Conservation (phyloP, 331 rosid genomes). For the Pyracantha coccinea region DNA sequence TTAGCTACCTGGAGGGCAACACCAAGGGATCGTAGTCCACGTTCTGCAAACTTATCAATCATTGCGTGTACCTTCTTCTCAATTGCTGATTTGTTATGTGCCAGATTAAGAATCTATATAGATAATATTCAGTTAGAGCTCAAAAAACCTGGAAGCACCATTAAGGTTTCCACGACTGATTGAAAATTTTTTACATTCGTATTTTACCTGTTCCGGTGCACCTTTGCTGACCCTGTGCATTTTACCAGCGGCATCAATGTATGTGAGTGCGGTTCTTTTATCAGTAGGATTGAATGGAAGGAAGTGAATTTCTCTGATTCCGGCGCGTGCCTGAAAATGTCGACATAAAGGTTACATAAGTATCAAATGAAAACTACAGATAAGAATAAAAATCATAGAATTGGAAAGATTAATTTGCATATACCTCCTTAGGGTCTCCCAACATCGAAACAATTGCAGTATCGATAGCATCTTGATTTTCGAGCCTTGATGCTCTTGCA, state of each 20-base stretch:
- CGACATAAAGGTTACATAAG: not conserved
- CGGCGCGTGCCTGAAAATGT: constrained; percentile 47
- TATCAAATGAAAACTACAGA: not conserved
- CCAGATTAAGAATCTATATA: constrained; percentile 50
- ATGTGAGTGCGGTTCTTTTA: constrained; percentile 77
- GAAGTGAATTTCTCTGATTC: constrained; percentile 68
- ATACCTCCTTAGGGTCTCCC: constrained; percentile 71
- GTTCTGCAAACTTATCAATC: constrained; percentile 69
- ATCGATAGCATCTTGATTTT: constrained; percentile 80
- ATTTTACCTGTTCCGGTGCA: constrained; percentile 70
- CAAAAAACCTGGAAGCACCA: not conserved
- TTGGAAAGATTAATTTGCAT: not conserved
- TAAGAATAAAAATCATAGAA: not conserved
- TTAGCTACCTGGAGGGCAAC: constrained; percentile 50
- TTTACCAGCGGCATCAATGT: constrained; percentile 42
- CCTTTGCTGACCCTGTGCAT: constrained; percentile 78
- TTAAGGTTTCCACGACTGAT: not conserved
- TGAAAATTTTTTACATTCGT: not conserved
- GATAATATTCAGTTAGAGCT: not conserved
- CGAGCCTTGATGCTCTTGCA: constrained; percentile 77
- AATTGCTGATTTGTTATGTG: constrained; percentile 54
- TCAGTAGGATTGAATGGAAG: constrained; percentile 79
- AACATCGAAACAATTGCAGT: constrained; percentile 67
- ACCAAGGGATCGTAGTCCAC: constrained; percentile 67
- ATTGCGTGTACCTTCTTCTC: constrained; percentile 41